Evolutionary conservation across 306 rosid genomes (phyloP), one percentile per base, ranked within the genome.

Genomic region (Fragaria ananassa): DNA sequence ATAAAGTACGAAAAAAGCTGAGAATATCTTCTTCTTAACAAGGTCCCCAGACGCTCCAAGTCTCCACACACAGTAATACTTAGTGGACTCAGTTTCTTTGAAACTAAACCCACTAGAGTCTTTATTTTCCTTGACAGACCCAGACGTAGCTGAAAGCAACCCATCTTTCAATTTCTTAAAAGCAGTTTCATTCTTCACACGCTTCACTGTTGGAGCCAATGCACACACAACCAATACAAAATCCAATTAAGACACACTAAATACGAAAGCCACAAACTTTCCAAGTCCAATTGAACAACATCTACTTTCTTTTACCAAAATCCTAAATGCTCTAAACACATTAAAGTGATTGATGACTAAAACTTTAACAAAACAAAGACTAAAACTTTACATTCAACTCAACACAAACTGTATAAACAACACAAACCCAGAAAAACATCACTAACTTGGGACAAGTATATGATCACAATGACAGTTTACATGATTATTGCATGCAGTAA

Each of bases 1-100:
- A 81, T 83, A 91, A 41, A 93, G 96, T 8, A 96, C 95, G 76
- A 93, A 93, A 74, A 93, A 96, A 41, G 98, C 98, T 0, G 98
- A 96, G 80, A 91, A 93, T 76, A 91, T 93, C 90, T 93, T 93
- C 88, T 93, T 93, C 83, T 93, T 93, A 27, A 96, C 98, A 74
- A 93, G 95, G 85, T 93, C 98, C 47, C 98, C 98, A 18, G 96
- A 93, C 67, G 98, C 98, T 72, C 98, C 98, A 78, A 93, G 73
- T 74, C 75, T 65, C 50, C 85, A 76, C 62, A 95, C 78, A 93
- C 93, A 50, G 96, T 91, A 67, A 93, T 91, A 83, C 96, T 91
- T 50, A 91, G 85, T 73, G 57, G 83, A 79, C 67, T 78, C 96
- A 60, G 68, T 83, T 46, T 46, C 87, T 75, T 79, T 74, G 62